Percentiles rank a stretch among this genome's conserved stretches.
Conservation (phyloP, 2,329 filamentous ascomycete genomes). For the Sarocladium oryzae region DNA sequence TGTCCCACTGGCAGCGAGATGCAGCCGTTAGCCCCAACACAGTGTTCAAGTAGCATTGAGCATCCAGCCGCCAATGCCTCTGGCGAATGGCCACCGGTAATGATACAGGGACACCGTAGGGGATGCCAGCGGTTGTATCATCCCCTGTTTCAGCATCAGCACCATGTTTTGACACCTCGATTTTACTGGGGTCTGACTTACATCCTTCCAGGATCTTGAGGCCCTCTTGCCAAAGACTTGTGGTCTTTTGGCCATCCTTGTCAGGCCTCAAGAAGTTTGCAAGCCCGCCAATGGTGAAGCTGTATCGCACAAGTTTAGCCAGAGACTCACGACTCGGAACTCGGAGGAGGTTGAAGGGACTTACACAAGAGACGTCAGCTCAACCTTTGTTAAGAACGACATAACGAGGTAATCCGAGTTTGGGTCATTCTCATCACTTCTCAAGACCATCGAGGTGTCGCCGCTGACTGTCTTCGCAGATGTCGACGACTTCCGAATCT, state of each 20-base stretch:
- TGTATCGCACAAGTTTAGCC: conserved; percentile 19
- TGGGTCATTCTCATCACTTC: conserved; percentile 36
- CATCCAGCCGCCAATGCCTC: conserved; percentile 56
- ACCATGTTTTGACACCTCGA: background rate
- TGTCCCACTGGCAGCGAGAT: conserved; percentile 63
- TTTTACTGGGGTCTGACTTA: conserved; percentile 18
- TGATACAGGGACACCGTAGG: conserved; percentile 39
- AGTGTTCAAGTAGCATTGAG: conserved; percentile 65
- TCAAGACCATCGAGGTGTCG: conserved; percentile 50
- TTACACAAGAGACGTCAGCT: conserved; percentile 50
- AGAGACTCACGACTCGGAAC: too few relatives aligned
- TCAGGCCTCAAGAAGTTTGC: conserved; percentile 18
- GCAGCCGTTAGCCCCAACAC: conserved; percentile 64
- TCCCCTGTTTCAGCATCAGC: conserved; percentile 25
- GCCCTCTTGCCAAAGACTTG: conserved; percentile 36
- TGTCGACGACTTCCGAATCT: conserved; percentile 45
- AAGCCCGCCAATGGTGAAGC: conserved; percentile 50
- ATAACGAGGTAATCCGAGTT: conserved; percentile 50
- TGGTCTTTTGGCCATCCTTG: conserved; percentile 21
- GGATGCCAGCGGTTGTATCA: conserved; percentile 25
- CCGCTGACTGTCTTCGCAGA: conserved; percentile 45
- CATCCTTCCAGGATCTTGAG: conserved; percentile 42
- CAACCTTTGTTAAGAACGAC: conserved; percentile 54
- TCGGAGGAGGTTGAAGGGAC: conserved; percentile 16
- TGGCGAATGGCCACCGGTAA: conserved; percentile 52